phyloP scores from a whole-genome alignment of 1,284 basidiomycete species.

The Ceratobasidium theobromae region DNA sequence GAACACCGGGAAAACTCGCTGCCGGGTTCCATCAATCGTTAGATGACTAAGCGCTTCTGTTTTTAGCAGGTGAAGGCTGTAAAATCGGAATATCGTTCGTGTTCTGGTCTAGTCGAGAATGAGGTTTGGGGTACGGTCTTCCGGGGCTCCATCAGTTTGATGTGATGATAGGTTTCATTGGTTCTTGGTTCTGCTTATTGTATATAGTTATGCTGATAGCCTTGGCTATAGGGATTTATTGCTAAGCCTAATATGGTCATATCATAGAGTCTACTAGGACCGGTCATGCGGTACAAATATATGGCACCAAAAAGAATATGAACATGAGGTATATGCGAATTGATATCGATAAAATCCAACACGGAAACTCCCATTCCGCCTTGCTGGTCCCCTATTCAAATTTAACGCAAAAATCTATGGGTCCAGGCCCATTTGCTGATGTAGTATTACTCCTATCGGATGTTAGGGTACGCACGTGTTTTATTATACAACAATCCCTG shows the following conservation, averaged over 20 bases:
- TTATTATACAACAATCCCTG: no score
- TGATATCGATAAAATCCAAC: neutral
- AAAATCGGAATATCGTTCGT: neutral
- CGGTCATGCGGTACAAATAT: neutral
- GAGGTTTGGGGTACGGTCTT: neutral
- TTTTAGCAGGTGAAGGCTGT: neutral
- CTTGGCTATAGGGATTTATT: neutral
- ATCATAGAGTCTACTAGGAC: neutral
- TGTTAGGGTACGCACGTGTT: no score
- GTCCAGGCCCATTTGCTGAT: no score
- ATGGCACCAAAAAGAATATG: neutral
- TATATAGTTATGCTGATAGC: neutral
- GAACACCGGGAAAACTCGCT: neutral
- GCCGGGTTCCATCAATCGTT: conserved; percentile 20
- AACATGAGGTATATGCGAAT: neutral
- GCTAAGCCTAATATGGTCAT: neutral
- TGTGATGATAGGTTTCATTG: neutral
- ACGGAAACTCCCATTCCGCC: neutral
- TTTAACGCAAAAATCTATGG: no score
- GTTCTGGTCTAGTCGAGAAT: conserved; percentile 19
- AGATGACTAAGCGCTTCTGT: conserved; percentile 10
- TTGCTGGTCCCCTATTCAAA: no score
- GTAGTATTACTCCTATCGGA: no score
- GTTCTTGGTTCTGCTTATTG: neutral
- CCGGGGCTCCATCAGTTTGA: neutral